Evolutionary conservation across 1,284 basidiomycete species (phyloP).

Genomic region (Stereum hirsutum): DNA sequence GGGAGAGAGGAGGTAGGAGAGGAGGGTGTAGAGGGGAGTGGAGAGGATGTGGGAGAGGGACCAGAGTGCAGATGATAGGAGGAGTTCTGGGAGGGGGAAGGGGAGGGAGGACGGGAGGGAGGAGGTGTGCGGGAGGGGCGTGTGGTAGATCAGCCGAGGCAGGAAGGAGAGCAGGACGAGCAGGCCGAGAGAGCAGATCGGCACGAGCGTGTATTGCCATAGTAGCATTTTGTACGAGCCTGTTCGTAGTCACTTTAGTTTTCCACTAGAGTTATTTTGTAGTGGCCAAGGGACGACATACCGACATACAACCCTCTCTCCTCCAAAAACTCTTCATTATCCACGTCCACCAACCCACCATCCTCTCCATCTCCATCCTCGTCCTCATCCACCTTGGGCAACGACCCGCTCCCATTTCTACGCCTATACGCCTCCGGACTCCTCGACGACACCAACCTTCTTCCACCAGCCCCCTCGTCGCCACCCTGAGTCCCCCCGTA

Average conservation of each 20-base stretch:
- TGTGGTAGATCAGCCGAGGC: slow-evolving; percentile 36
- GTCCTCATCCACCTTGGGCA: slow-evolving; percentile 40
- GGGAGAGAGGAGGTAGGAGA: slow-evolving; percentile 12
- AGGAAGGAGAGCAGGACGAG: slow-evolving; percentile 40
- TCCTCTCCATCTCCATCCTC: slow-evolving; percentile 20
- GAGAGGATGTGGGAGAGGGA: slow-evolving; percentile 48
- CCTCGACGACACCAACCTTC: neutral
- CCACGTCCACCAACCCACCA: slow-evolving; percentile 15
- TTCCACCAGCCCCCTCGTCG: neutral
- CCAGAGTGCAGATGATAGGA: slow-evolving; percentile 52
- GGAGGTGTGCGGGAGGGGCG: slow-evolving; percentile 21
- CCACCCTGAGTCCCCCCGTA: slow-evolving; percentile 6
- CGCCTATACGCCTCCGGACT: slow-evolving; percentile 31
- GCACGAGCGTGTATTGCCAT: slow-evolving; percentile 45
- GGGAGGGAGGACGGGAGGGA: slow-evolving; percentile 39
- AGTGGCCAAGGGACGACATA: slow-evolving; percentile 17
- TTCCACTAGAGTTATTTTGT: neutral
- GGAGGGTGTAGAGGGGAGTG: slow-evolving; percentile 34
- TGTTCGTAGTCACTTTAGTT: neutral
- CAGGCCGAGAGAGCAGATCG: slow-evolving; percentile 36
- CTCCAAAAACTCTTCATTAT: slow-evolving; percentile 29
- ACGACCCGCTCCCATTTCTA: slow-evolving; percentile 16
- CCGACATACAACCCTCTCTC: slow-evolving; percentile 52
- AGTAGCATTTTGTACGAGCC: slow-evolving; percentile 26
- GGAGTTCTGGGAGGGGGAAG: slow-evolving; percentile 49